phyloP scores from a whole-genome alignment of 495 filamentous ascomycete species.

The Pseudotulostoma volvatum region DNA sequence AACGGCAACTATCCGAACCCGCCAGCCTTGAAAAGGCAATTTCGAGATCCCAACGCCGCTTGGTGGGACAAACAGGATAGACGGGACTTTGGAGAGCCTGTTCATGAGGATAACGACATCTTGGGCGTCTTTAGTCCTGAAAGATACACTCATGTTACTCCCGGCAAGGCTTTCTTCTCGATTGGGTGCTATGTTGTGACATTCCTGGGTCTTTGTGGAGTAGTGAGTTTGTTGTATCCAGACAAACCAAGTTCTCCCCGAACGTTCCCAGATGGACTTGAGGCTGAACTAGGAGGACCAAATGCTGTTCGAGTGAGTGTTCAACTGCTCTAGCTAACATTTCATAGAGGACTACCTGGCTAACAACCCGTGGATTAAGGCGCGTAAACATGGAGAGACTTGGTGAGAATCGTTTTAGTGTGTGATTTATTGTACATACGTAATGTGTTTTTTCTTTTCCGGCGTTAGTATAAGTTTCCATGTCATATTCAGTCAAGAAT shows the following conservation, averaged over 20 bases:
- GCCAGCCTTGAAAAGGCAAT: slow-evolving; percentile 60
- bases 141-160: slow-evolving; percentile 69
- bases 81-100: slow-evolving; percentile 85
- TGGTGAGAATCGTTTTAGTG: slow-evolving; percentile 19
- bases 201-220: slow-evolving; percentile 53
- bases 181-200: slow-evolving; percentile 56
- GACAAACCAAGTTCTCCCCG: slow-evolving; percentile 65
- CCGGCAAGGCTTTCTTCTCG: slow-evolving; percentile 56
- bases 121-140: slow-evolving; percentile 80
- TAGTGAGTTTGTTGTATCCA: slow-evolving; percentile 62
- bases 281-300: slow-evolving; percentile 69
- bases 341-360: background rate
- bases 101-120: slow-evolving; percentile 95
- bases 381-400: slow-evolving; percentile 25
- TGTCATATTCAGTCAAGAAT: too few relatives aligned
- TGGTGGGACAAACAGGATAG: slow-evolving; percentile 98
- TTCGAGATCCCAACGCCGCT: slow-evolving; percentile 81
- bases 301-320: slow-evolving; percentile 26
- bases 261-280: slow-evolving; percentile 69
- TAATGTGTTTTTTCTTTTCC: slow-evolving; percentile 8
- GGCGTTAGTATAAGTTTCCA: too few relatives aligned
- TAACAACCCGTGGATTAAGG: slow-evolving; percentile 13
- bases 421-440: slow-evolving; percentile 27
- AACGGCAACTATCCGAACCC: slow-evolving; percentile 92
- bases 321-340: background rate